phyloP scores from a whole-genome alignment of 306 rosid species.

The Malus orientalis region DNA sequence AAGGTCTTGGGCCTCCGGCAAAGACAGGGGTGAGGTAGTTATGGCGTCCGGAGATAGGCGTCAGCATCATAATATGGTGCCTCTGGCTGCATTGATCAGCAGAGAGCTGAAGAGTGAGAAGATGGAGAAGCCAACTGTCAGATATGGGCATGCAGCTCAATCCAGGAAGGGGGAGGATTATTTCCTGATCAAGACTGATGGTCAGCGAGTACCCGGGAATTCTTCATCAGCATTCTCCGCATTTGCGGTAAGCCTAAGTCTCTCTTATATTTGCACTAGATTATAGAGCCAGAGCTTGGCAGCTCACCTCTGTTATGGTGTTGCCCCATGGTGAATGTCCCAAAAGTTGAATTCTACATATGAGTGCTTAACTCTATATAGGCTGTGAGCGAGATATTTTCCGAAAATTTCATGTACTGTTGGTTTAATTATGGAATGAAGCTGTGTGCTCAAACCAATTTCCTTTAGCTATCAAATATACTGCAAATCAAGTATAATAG shows the following conservation, averaged over 20 bases:
- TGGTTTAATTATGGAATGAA: slow-evolving; percentile 4
- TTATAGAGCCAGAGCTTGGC: not conserved
- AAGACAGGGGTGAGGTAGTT: slow-evolving; percentile 20
- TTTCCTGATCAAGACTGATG: slow-evolving; percentile 70
- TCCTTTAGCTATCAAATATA: slow-evolving; percentile 11
- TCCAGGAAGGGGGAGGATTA: slow-evolving; percentile 93
- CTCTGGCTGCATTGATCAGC: slow-evolving; percentile 85
- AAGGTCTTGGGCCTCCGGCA: slow-evolving; percentile 1
- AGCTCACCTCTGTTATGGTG: not conserved
- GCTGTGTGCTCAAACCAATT: slow-evolving; percentile 5
- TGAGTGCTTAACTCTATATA: not conserved
- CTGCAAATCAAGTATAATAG: not conserved
- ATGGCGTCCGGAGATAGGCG: slow-evolving; percentile 69
- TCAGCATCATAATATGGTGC: slow-evolving; percentile 65
- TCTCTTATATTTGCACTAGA: not conserved
- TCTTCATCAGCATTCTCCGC: slow-evolving; percentile 72
- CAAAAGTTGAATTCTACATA: not conserved
- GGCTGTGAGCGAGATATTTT: not conserved
- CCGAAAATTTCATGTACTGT: not conserved
- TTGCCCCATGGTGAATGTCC: not conserved
- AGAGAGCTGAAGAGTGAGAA: slow-evolving; percentile 83
- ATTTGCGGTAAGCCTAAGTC: slow-evolving; percentile 57
- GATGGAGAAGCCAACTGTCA: slow-evolving; percentile 84
- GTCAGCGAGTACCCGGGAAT: slow-evolving; percentile 73
- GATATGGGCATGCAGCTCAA: slow-evolving; percentile 79